Percentiles rank a stretch among this genome's conserved stretches.
These are phyloP conservation scores for Zymoseptoria ardabiliae DNA, from an alignment of 2,329 filamentous ascomycete genomes.

Conservation along the genomic window DNA sequence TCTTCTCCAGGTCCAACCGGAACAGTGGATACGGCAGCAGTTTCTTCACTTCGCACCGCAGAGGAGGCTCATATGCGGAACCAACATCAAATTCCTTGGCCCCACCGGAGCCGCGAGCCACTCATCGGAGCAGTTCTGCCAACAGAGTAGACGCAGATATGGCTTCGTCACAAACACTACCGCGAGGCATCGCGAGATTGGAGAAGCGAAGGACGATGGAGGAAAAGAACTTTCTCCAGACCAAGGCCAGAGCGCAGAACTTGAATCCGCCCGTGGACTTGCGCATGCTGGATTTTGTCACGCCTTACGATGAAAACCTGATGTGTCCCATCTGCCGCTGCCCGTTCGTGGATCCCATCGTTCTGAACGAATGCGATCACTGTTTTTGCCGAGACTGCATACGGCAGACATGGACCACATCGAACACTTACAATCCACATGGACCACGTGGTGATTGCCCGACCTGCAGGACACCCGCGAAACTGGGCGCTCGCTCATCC, in stretches of 20 bases:
- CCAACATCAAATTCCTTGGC: neutral
- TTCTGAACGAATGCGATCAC: constrained; percentile 53
- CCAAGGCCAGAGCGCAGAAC: constrained; percentile 21
- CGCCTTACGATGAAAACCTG: constrained; percentile 51
- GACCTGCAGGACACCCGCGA: constrained; percentile 45
- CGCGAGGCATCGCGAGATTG: constrained; percentile 25
- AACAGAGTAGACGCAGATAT: neutral
- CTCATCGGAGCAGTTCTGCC: constrained; percentile 12
- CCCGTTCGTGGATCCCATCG: constrained; percentile 52
- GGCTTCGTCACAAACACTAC: constrained; percentile 1
- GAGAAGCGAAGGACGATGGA: constrained; percentile 28
- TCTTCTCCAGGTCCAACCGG: constrained; percentile 15
- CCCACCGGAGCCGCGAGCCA: constrained; percentile 2
- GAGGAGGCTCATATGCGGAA: constrained; percentile 8
- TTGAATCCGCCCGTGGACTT: constrained; percentile 43
- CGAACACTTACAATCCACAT: constrained; percentile 25
- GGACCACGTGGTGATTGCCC: constrained; percentile 43
- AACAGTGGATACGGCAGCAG: constrained; percentile 4
- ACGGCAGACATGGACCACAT: constrained; percentile 39
- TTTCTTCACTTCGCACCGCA: constrained; percentile 6
- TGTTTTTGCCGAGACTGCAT: constrained; percentile 57
- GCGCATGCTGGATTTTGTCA: constrained; percentile 51
- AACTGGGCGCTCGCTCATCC: constrained; percentile 30
- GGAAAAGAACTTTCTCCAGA: constrained; percentile 23
- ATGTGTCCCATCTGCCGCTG: constrained; percentile 59